Evolutionary conservation across 2,329 filamentous ascomycete genomes (phyloP).

Genomic region (Cladosporium sp.): DNA sequence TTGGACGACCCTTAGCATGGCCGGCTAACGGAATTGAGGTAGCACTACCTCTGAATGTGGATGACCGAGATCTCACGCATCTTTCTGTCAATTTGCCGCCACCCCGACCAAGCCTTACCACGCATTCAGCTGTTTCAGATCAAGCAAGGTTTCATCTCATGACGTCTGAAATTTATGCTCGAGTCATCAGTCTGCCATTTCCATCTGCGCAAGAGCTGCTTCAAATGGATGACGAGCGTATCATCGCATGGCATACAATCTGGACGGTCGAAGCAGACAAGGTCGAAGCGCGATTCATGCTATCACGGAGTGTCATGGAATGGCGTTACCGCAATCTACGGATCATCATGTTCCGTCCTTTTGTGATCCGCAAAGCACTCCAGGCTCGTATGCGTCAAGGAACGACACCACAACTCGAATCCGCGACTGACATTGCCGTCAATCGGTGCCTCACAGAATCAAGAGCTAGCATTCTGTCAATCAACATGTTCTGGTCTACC

Average conservation of each 20-base stretch:
- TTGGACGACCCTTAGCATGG: constrained; percentile 51
- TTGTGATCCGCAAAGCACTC: constrained; percentile 46
- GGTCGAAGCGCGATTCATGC: constrained; percentile 42
- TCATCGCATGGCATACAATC: constrained; percentile 43
- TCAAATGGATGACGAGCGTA: constrained; percentile 43
- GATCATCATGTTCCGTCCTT: constrained; percentile 53
- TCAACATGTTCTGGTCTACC: constrained; percentile 43
- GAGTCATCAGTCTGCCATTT: constrained; percentile 49
- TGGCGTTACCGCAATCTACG: constrained; percentile 51
- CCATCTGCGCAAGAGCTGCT: constrained; percentile 47
- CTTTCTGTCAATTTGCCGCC: constrained; percentile 29
- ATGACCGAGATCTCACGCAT: constrained; percentile 47
- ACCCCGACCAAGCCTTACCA: constrained; percentile 38
- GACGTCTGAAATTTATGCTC: constrained; percentile 49
- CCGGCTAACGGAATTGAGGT: constrained; percentile 50
- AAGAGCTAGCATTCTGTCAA: constrained; percentile 44
- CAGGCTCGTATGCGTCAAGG: constrained; percentile 26
- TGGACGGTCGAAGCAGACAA: constrained; percentile 42
- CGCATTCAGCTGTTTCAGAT: constrained; percentile 48
- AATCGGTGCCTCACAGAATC: constrained; percentile 48
- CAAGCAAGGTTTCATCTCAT: constrained; percentile 51
- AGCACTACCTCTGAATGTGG: constrained; percentile 47
- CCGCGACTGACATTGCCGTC: constrained; percentile 32
- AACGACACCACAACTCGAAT: not conserved
- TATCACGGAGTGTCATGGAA: constrained; percentile 47